Evolutionary conservation across 345 rosid genomes (phyloP).

Genomic region (Gossypium bickii): DNA sequence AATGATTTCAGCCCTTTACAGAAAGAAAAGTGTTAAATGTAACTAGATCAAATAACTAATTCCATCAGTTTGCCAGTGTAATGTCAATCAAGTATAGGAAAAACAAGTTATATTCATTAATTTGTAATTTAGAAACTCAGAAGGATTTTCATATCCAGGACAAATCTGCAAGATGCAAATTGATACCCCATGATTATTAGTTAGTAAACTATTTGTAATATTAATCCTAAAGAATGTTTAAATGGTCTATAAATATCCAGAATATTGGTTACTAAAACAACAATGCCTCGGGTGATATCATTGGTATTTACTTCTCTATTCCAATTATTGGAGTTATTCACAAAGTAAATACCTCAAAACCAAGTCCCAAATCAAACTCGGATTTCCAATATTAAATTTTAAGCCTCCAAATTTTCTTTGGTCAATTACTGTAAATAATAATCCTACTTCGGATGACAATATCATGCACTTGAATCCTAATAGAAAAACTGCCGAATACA

Average conservation of each 20-base stretch:
- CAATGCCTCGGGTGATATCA: background rate
- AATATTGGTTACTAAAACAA: background rate
- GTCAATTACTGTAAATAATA: constrained; percentile 36
- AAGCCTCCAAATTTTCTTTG: background rate
- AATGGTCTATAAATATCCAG: background rate
- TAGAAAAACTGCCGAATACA: background rate
- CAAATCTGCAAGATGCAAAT: background rate
- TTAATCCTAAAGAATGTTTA: background rate
- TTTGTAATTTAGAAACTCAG: background rate
- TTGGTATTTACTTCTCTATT: background rate
- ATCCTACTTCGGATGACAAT: background rate
- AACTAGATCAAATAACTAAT: background rate
- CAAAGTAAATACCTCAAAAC: background rate
- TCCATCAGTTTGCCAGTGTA: background rate
- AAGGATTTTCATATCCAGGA: background rate
- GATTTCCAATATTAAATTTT: background rate
- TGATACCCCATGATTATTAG: background rate
- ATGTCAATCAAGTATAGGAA: background rate
- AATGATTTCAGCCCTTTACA: background rate
- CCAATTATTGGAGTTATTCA: background rate
- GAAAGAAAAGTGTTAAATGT: background rate
- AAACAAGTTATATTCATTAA: background rate
- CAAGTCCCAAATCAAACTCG: background rate
- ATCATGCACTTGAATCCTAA: background rate
- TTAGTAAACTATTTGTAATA: background rate